Conservation (phyloP, 2,329 filamentous ascomycete species). For the Penicillium psychrosexuale region DNA sequence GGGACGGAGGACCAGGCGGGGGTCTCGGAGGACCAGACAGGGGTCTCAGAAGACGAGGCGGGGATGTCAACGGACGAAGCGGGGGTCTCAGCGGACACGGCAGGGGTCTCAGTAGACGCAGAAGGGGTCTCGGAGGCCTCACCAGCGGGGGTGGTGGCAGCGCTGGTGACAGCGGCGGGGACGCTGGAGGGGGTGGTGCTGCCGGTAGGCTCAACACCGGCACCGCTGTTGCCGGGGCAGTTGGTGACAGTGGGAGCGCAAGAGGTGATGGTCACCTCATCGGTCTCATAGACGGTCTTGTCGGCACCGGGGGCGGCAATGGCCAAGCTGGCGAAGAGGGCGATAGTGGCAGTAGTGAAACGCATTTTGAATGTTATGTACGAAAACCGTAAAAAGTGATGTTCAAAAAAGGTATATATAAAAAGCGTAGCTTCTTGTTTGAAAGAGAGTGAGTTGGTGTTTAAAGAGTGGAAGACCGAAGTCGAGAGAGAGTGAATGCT, state of each 20-base stretch:
- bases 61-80: neutral
- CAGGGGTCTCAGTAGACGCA: constrained; percentile 5
- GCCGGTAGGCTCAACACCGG: constrained; percentile 14
- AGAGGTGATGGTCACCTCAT: constrained; percentile 61
- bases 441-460: constrained; percentile 13
- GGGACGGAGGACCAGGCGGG: constrained; percentile 11
- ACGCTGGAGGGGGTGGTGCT: constrained; percentile 15
- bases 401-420: constrained; percentile 23
- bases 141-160: constrained; percentile 15
- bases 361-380: constrained; percentile 41
- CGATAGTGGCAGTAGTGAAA: constrained; percentile 43
- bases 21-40: constrained; percentile 8
- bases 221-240: constrained; percentile 46
- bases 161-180: constrained; percentile 10
- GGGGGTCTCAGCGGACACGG: constrained; percentile 8
- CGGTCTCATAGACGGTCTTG: constrained; percentile 55
- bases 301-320: constrained; percentile 37
- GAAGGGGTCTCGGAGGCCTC: constrained; percentile 12
- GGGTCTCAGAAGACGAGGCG: constrained; percentile 8
- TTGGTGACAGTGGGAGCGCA: constrained; percentile 60
- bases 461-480: constrained; percentile 47
- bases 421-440: constrained; percentile 28
- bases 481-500: constrained; percentile 39
- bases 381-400: constrained; percentile 32
- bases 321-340: constrained; percentile 43